These are phyloP conservation scores for Sequoiadendron giganteum DNA, from an alignment of 75 land plant species.

Conservation along the genomic window DNA sequence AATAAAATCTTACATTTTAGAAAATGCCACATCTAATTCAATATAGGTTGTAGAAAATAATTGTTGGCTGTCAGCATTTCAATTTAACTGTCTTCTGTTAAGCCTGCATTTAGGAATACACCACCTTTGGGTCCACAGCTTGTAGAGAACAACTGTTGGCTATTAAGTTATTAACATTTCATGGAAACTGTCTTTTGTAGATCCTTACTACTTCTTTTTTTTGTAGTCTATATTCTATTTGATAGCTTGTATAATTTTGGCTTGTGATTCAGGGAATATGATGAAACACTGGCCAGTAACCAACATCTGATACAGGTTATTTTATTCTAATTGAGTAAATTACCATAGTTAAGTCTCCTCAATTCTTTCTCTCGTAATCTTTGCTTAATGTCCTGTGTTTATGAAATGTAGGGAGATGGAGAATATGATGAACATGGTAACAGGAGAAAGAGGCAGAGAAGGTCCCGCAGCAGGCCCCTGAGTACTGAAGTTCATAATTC, in stretches of 20 bases:
- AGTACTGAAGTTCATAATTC: background rate
- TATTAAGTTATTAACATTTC: background rate
- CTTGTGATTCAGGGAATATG: background rate
- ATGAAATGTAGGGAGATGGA: background rate
- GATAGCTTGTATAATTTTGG: background rate
- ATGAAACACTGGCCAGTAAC: background rate
- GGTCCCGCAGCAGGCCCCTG: background rate
- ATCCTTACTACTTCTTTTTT: no score
- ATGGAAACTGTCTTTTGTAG: no score
- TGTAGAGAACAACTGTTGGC: background rate
- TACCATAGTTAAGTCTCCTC: background rate
- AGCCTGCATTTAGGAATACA: background rate
- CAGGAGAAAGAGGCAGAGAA: background rate
- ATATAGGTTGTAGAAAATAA: background rate
- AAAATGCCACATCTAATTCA: background rate
- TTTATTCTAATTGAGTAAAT: background rate
- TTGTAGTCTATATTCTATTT: background rate
- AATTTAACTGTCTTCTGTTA: no score
- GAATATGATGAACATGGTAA: background rate
- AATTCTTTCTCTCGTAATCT: background rate
- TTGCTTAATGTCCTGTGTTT: background rate
- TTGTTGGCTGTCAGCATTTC: background rate
- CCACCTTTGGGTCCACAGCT: background rate
- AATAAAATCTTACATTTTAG: background rate
- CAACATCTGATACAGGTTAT: background rate